A percentile compares a stretch with the other conserved stretches of the same genome.
Evolutionary conservation across 768 basidiomycete species (phyloP).

Genomic region (Dentipellis fragilis): DNA sequence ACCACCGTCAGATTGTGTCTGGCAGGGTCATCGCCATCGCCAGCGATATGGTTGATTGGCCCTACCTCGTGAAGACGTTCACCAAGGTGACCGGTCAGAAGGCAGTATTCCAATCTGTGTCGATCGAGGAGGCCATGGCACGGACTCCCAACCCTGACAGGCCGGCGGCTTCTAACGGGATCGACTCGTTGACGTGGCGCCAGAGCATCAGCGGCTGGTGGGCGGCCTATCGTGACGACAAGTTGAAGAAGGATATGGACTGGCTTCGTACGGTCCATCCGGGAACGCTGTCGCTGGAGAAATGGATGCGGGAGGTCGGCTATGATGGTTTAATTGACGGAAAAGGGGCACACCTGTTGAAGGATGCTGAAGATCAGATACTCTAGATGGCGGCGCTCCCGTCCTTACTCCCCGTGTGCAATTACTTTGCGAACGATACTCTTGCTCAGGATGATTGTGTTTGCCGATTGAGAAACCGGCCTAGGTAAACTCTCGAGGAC

Average conservation of each 20-base stretch:
- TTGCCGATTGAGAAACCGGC: no score
- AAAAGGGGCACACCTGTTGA: not conserved
- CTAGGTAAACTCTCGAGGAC: no score
- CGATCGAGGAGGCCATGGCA: conserved; percentile 15
- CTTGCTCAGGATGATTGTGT: no score
- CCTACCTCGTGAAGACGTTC: conserved; percentile 20
- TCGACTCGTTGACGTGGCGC: conserved; percentile 15
- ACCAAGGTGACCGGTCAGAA: conserved; percentile 18
- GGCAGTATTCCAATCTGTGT: conserved; percentile 13
- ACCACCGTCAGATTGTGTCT: conserved; percentile 17
- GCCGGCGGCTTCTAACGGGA: conserved; percentile 14
- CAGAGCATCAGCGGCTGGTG: conserved; percentile 36
- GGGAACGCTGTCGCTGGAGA: not conserved
- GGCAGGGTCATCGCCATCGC: conserved; percentile 19
- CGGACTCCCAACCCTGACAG: conserved; percentile 10
- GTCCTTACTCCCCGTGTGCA: no score
- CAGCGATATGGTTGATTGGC: conserved; percentile 16
- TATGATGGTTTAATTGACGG: not conserved
- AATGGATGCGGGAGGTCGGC: not conserved
- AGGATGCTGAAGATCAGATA: not conserved
- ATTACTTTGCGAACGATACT: no score
- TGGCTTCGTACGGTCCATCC: not conserved
- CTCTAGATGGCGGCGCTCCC: no score
- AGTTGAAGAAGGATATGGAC: conserved; percentile 26
- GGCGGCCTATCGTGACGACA: conserved; percentile 32